phyloP scores from a whole-genome alignment of 805 yeast genomes.

The Ogataea saltuana region DNA sequence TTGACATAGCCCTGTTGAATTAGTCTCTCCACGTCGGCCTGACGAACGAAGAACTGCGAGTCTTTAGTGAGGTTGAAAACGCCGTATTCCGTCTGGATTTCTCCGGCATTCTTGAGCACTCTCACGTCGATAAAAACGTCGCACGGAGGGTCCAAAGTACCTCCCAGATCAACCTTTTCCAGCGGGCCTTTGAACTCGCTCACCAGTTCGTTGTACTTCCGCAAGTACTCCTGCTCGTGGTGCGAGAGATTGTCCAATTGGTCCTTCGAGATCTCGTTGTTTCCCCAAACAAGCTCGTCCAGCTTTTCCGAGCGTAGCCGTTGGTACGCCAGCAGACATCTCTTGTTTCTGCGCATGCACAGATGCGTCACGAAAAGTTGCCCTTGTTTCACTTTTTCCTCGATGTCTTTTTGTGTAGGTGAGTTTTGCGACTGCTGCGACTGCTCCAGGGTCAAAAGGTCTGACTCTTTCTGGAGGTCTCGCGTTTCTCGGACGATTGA shows the following conservation, averaged over 20 bases:
- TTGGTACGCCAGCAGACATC: constrained; percentile 87
- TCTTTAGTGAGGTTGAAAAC: constrained; percentile 91
- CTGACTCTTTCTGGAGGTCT: constrained; percentile 60
- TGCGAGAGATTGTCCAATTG: constrained; percentile 60
- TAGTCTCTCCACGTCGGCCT: constrained; percentile 89
- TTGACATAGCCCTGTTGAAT: constrained; percentile 93
- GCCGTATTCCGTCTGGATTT: constrained; percentile 95
- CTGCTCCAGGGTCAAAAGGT: constrained; percentile 39
- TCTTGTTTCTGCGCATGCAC: constrained; percentile 82
- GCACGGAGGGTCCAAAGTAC: constrained; percentile 86
- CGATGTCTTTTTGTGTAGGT: constrained; percentile 24
- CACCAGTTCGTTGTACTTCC: constrained; percentile 67
- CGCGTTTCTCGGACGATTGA: constrained; percentile 69
- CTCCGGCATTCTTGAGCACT: constrained; percentile 93
- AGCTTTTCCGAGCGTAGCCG: constrained; percentile 66
- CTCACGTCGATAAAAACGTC: constrained; percentile 93
- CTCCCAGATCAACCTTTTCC: constrained; percentile 83
- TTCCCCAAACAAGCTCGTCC: constrained; percentile 71
- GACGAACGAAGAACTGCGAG: constrained; percentile 91
- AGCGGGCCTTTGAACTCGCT: constrained; percentile 76
- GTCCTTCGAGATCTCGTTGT: constrained; percentile 47
- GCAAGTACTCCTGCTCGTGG: constrained; percentile 76
- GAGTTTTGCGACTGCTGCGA: constrained; percentile 13
- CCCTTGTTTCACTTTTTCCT: constrained; percentile 54
- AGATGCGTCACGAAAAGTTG: constrained; percentile 70